These are phyloP conservation scores for Hypomontagnella monticulosa DNA, from an alignment of 495 filamentous ascomycete genomes.

Conservation along the genomic window DNA sequence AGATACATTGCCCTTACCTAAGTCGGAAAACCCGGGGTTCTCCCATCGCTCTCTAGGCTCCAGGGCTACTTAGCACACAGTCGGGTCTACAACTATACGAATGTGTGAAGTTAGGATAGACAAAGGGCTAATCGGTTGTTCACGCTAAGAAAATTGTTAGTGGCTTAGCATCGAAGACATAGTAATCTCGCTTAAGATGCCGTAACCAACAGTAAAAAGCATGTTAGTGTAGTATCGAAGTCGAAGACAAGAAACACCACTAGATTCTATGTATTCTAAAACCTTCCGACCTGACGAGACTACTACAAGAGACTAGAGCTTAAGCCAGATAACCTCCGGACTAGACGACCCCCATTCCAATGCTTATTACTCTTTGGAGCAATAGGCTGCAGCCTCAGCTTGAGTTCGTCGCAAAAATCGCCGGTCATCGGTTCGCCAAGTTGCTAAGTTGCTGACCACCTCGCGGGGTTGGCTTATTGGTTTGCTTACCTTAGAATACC, in stretches of 20 bases:
- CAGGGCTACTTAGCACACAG: too few species aligned
- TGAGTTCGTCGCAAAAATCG: conserved; percentile 2
- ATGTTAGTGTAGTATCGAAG: conserved; percentile 21
- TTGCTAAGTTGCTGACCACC: conserved; percentile 1
- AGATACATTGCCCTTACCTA: too few species aligned
- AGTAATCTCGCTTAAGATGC: conserved; percentile 4
- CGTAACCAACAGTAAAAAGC: conserved; percentile 2
- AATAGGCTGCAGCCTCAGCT: conserved; percentile 11
- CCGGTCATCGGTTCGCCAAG: conserved; percentile 28
- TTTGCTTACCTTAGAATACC: too few species aligned
- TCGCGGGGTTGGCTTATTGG: background rate
- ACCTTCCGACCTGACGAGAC: background rate
- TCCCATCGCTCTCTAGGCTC: background rate
- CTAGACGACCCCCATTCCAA: background rate
- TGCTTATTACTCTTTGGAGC: background rate
- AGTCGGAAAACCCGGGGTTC: conserved; percentile 25
- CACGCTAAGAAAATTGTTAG: conserved; percentile 26
- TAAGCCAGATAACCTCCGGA: conserved; percentile 9
- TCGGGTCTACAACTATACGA: too few species aligned
- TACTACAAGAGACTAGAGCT: background rate
- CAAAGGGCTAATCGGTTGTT: too few species aligned
- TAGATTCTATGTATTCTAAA: background rate
- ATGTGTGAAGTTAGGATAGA: too few species aligned
- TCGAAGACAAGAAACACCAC: background rate
- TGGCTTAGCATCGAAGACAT: conserved; percentile 16